Conservation (phyloP, 177 flowering plant genomes). For the Vitis hybrid region DNA sequence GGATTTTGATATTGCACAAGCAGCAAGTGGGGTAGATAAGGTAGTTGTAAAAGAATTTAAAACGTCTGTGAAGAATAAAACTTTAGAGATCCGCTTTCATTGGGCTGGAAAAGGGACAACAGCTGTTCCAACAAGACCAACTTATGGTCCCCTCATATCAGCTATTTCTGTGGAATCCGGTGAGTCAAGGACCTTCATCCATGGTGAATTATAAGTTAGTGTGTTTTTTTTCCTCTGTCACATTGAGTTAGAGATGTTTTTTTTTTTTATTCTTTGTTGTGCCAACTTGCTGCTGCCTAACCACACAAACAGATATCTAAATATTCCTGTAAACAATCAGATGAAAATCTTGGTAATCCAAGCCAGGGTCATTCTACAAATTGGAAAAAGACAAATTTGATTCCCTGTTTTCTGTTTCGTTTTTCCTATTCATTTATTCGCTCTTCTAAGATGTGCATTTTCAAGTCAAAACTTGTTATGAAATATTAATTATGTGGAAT, state of each 20-base stretch:
- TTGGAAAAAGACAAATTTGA: too few relatives aligned
- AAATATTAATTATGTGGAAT: neutral
- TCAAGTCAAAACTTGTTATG: neutral
- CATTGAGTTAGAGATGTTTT: too few relatives aligned
- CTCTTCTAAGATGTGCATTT: neutral
- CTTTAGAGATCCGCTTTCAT: slow-evolving; percentile 34
- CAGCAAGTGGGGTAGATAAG: slow-evolving; percentile 31
- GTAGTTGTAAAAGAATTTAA: slow-evolving; percentile 6
- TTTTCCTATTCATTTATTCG: too few relatives aligned
- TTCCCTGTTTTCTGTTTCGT: too few relatives aligned
- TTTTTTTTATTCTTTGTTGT: too few relatives aligned
- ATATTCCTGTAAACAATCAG: too few relatives aligned
- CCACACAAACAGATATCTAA: too few relatives aligned
- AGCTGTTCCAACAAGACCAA: slow-evolving; percentile 27
- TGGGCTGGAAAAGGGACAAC: slow-evolving; percentile 57
- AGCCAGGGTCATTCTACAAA: too few relatives aligned
- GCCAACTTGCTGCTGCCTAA: too few relatives aligned
- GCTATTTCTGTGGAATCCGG: slow-evolving; percentile 48
- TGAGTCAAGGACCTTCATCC: slow-evolving; percentile 17
- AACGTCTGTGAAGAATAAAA: slow-evolving; percentile 18
- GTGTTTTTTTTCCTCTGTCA: neutral
- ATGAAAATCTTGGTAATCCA: too few relatives aligned
- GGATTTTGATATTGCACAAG: slow-evolving; percentile 35
- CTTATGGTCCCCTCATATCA: slow-evolving; percentile 48
- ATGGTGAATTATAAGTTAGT: too few relatives aligned